phyloP scores from a whole-genome alignment of 1,139 yeast genomes.

The Magnusiomyces magnusii region DNA sequence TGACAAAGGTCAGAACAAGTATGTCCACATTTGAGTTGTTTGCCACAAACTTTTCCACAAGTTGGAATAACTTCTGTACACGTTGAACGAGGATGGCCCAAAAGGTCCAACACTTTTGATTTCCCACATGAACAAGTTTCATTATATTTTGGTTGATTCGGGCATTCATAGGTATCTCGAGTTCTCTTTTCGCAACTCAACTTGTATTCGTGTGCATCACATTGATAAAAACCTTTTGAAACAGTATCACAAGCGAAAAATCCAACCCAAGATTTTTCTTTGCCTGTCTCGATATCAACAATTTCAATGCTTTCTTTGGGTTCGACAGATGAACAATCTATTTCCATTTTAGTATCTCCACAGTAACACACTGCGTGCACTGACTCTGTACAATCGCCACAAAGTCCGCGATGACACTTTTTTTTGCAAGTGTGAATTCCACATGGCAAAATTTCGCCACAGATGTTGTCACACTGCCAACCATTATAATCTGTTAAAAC shows the following conservation, averaged over 20 bases:
- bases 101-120: constrained; percentile 35
- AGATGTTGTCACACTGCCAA: constrained; percentile 59
- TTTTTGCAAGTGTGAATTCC: constrained; percentile 59
- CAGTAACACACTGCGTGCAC: constrained; percentile 59
- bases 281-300: constrained; percentile 15
- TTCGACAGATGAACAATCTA: constrained; percentile 22
- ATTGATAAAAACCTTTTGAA: constrained; percentile 49
- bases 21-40: constrained; percentile 62
- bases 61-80: constrained; percentile 72
- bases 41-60: constrained; percentile 60
- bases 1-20: constrained; percentile 65
- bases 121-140: constrained; percentile 76
- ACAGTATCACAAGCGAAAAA: constrained; percentile 48
- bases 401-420: constrained; percentile 65
- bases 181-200: constrained; percentile 53
- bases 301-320: background rate
- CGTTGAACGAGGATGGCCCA: constrained; percentile 42
- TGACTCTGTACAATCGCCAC: constrained; percentile 59
- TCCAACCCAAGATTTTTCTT: constrained; percentile 48
- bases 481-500: constrained; percentile 64
- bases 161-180: constrained; percentile 44
- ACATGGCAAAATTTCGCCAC: constrained; percentile 58
- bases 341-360: constrained; percentile 41
- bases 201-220: constrained; percentile 58
- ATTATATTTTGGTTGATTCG: constrained; percentile 50